A percentile compares a stretch with the other conserved stretches of the same genome.
Conservation (phyloP, 1,284 basidiomycete species). For the Coniferiporia sulphurascens region DNA sequence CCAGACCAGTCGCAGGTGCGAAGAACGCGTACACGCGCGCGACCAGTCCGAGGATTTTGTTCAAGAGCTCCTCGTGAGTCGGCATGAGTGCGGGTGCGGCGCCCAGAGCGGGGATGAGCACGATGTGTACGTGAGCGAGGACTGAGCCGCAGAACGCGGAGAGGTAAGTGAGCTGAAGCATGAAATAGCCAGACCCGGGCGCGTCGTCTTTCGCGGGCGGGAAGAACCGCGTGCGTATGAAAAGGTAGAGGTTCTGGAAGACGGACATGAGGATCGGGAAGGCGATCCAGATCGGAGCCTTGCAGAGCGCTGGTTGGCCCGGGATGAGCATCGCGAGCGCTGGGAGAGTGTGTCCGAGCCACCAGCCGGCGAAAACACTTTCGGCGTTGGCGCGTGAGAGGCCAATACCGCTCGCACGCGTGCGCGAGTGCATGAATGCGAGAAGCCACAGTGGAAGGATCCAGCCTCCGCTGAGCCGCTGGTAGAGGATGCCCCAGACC, state of each 20-base stretch:
- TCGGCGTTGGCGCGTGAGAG: slow-evolving; percentile 13
- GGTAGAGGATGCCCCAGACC: slow-evolving; percentile 18
- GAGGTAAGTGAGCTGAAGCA: slow-evolving; percentile 7
- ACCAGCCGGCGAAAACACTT: slow-evolving; percentile 17
- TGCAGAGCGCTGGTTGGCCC: slow-evolving; percentile 11
- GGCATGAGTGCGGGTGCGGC: slow-evolving; percentile 5
- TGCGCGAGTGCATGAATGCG: slow-evolving; percentile 12
- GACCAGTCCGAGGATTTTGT: slow-evolving; percentile 13
- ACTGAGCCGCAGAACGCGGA: slow-evolving; percentile 15
- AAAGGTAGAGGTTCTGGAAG: slow-evolving; percentile 8
- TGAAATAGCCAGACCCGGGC: slow-evolving; percentile 6
- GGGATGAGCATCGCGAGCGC: slow-evolving; percentile 18
- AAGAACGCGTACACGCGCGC: slow-evolving; percentile 13
- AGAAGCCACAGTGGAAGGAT: slow-evolving; percentile 17
- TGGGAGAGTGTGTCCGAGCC: slow-evolving; percentile 17
- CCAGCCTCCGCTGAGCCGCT: slow-evolving; percentile 18
- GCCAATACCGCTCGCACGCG: slow-evolving; percentile 7
- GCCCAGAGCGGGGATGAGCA: slow-evolving; percentile 14
- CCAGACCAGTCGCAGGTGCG: slow-evolving; percentile 12
- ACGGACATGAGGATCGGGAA: slow-evolving; percentile 19
- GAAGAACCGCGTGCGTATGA: neutral
- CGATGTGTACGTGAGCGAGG: slow-evolving; percentile 15
- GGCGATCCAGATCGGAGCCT: slow-evolving; percentile 15
- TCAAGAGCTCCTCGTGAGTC: neutral
- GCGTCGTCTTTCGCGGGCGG: neutral